Percentiles rank a stretch among this genome's conserved stretches.
Evolutionary conservation across 2,329 filamentous ascomycete species (phyloP).

Genomic region (Stemphylium lycopersici): DNA sequence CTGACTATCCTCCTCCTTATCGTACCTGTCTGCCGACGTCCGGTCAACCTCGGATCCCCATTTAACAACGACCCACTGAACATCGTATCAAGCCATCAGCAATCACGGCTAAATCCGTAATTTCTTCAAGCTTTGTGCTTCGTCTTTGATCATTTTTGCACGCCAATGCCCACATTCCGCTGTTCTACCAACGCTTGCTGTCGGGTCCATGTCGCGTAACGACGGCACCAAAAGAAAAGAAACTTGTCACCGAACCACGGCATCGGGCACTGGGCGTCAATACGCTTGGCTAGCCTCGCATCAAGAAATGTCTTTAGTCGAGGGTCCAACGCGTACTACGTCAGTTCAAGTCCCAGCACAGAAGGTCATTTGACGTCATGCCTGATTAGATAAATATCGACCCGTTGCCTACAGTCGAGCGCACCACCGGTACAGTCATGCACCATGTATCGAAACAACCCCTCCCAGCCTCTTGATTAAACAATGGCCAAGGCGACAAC

Average conservation of each 20-base stretch:
- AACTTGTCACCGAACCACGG: background rate
- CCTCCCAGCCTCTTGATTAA: no score
- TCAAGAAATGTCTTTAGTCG: no score
- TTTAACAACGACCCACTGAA: background rate
- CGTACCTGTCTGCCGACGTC: background rate
- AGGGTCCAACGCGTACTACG: no score
- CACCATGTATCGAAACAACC: no score
- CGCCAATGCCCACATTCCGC: background rate
- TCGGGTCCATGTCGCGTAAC: background rate
- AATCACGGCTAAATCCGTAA: background rate
- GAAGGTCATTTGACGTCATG: no score
- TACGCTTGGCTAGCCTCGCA: no score
- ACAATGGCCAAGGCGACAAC: no score
- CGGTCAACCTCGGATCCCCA: conserved; percentile 4
- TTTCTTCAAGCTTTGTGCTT: background rate
- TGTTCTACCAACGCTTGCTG: background rate
- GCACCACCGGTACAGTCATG: no score
- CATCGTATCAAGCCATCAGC: background rate
- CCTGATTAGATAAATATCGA: no score
- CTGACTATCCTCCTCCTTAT: background rate
- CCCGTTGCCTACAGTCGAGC: no score
- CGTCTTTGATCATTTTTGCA: background rate
- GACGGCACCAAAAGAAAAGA: background rate
- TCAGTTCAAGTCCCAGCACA: no score
- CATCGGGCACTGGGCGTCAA: background rate